These are phyloP conservation scores for Talaromyces sp. DNA, from an alignment of 2,329 filamentous ascomycete genomes.

Conservation along the genomic window DNA sequence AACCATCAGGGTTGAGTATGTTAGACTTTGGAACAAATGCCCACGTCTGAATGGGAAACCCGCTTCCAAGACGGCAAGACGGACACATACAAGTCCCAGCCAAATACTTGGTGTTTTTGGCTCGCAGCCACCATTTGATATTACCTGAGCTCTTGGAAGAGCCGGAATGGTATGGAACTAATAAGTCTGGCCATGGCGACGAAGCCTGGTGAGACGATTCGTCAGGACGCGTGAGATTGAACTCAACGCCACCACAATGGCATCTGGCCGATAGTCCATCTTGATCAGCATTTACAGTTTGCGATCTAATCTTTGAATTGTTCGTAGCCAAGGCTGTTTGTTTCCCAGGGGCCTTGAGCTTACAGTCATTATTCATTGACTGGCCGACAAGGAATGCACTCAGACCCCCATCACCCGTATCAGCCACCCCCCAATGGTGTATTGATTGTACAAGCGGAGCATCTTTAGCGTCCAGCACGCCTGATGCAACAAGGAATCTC, in stretches of 20 bases:
- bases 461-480: slow-evolving; percentile 28
- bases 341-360: slow-evolving; percentile 14
- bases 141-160: slow-evolving; percentile 50
- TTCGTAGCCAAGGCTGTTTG: neutral
- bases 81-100: slow-evolving; percentile 64
- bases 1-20: slow-evolving; percentile 51
- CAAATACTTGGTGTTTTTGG: slow-evolving; percentile 54
- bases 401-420: slow-evolving; percentile 35
- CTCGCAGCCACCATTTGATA: slow-evolving; percentile 64
- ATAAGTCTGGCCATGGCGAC: slow-evolving; percentile 58
- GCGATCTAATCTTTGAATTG: neutral
- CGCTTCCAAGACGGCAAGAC: slow-evolving; percentile 62
- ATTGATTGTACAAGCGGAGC: slow-evolving; percentile 23
- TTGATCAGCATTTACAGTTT: slow-evolving; percentile 1
- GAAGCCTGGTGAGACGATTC: slow-evolving; percentile 46
- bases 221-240: slow-evolving; percentile 61
- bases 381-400: slow-evolving; percentile 29
- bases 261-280: slow-evolving; percentile 50
- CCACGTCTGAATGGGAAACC: slow-evolving; percentile 68
- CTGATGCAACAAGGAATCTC: slow-evolving; percentile 38
- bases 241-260: slow-evolving; percentile 59
- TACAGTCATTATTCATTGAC: slow-evolving; percentile 21
- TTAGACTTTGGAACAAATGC: slow-evolving; percentile 65
- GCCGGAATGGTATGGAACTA: slow-evolving; percentile 51
- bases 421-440: slow-evolving; percentile 31